These are phyloP conservation scores for Phytopythium ostracodes DNA, from an alignment of 352 stramenopile species.

Conservation along the genomic window DNA sequence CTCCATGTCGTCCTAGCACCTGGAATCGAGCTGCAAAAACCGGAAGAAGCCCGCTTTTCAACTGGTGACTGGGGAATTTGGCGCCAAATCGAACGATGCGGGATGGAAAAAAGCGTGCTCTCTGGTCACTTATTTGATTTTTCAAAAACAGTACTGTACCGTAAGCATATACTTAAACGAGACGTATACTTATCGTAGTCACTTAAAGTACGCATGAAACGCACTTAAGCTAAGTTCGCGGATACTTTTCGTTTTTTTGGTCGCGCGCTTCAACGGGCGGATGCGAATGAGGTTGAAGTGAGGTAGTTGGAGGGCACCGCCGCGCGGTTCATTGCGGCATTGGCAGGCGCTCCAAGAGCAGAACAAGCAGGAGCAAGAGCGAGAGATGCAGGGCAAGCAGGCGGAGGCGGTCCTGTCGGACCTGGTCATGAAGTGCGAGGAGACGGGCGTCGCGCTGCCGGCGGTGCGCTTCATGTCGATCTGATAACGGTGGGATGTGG, in stretches of 20 bases:
- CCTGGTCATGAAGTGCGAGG: constrained; percentile 61
- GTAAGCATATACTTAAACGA: not conserved
- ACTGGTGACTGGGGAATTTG: not conserved
- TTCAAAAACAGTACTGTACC: constrained; percentile 2
- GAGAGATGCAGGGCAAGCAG: constrained; percentile 51
- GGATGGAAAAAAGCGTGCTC: not conserved
- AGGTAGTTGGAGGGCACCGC: too few species aligned
- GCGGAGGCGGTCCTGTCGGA: constrained; percentile 49
- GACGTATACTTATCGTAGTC: too few species aligned
- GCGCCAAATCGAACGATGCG: constrained; percentile 2
- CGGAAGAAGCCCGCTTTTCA: not conserved
- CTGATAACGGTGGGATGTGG: not conserved
- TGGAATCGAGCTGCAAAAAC: not conserved
- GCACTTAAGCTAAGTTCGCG: not conserved
- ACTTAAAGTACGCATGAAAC: not conserved
- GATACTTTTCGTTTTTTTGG: not conserved
- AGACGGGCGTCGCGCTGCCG: constrained; percentile 37
- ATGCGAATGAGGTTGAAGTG: not conserved
- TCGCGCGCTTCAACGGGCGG: not conserved
- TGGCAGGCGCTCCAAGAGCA: too few species aligned
- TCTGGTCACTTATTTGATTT: not conserved
- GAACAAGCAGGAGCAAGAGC: too few species aligned
- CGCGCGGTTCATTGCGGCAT: not conserved
- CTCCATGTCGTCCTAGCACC: not conserved
- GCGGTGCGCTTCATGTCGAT: constrained; percentile 15